Base-by-base conservation (phyloP, 2,329 filamentous ascomycete genomes). In the Colletotrichum acutatum region DNA sequence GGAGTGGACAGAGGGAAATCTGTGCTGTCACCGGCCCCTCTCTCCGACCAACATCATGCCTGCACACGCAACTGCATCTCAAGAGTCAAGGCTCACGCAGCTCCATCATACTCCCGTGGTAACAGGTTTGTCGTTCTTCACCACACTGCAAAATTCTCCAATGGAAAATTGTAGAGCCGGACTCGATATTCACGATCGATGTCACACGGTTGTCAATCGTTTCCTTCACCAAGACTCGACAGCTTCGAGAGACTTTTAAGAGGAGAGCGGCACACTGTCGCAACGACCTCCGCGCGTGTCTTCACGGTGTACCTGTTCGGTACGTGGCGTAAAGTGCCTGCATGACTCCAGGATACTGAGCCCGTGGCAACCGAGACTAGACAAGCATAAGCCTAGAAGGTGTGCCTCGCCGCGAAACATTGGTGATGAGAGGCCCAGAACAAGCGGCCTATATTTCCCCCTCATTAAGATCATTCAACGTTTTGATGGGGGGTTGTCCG, bases 321-420 rank as follows among this genome's bases (percentile, higher is more conserved):
- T 60, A 53, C 66, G 59, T 61, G 66, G 70, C 70, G 70, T 73
- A 71, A 71, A 73, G 71, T 73, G 71, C 71, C 56, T 73, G 71
- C 71, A 73, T 73, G 66, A 73, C 71, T 60, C 66, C 56, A 73
- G 46, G 61, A 56, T 30, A 53, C 65, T 46, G 66, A 72, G 65
- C 56, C 66, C 67, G 66, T 73, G 71, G 71, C 71, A 71, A 73
- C 71, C 69, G 66, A 73, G 34, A 60, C 54, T 52, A 61, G 61
- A 66, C 71, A 66, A 56, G 71, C 71, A 71, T 73, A 46, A 30
- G 67, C 71, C 60, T 34, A 71, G 66, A 66, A 61, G 34, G 60
- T 37, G 60, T 73, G 49, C 71, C 60, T 73, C 49, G 56, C 60
- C 32, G 71, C 71, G 67, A 73, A 73, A 71, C 67, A 61, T 57